These are phyloP conservation scores for Mucor circinelloides DNA, from an alignment of 371 early-diverging fungal genomes.

Conservation along the genomic window DNA sequence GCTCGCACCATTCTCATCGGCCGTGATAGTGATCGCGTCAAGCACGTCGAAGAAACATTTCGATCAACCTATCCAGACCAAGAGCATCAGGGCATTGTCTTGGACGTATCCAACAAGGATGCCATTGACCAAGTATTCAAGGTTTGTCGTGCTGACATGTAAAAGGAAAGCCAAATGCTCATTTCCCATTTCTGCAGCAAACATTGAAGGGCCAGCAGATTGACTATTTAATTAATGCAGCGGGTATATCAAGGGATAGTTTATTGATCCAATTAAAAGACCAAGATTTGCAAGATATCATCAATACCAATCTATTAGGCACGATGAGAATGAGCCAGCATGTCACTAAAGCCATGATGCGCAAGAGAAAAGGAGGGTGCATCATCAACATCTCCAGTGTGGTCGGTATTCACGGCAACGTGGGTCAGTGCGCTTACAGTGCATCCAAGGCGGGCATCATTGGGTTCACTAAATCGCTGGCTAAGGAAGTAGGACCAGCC, in stretches of 20 bases:
- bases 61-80: slow-evolving; percentile 15
- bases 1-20: slow-evolving; percentile 62
- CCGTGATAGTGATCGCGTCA: slow-evolving; percentile 50
- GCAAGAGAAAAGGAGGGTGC: slow-evolving; percentile 60
- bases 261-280: slow-evolving; percentile 55
- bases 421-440: slow-evolving; percentile 79
- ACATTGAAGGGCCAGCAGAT: slow-evolving; percentile 34
- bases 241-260: slow-evolving; percentile 65
- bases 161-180: background rate
- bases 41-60: slow-evolving; percentile 33
- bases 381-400: slow-evolving; percentile 88
- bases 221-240: slow-evolving; percentile 65
- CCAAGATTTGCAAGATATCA: slow-evolving; percentile 52
- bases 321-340: slow-evolving; percentile 68
- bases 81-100: slow-evolving; percentile 43
- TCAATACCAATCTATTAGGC: slow-evolving; percentile 75
- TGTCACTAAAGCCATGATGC: slow-evolving; percentile 60
- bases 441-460: slow-evolving; percentile 87
- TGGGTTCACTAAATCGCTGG: slow-evolving; percentile 82
- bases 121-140: slow-evolving; percentile 46
- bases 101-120: slow-evolving; percentile 52
- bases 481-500: slow-evolving; percentile 77
- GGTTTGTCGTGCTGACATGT: slow-evolving; percentile 2
- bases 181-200: slow-evolving; percentile 7
- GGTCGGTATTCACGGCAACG: slow-evolving; percentile 76